Percentiles rank a stretch among this genome's conserved stretches.
Conservation (phyloP, 2,329 filamentous ascomycete species). For the Thielaviopsis euricoi region DNA sequence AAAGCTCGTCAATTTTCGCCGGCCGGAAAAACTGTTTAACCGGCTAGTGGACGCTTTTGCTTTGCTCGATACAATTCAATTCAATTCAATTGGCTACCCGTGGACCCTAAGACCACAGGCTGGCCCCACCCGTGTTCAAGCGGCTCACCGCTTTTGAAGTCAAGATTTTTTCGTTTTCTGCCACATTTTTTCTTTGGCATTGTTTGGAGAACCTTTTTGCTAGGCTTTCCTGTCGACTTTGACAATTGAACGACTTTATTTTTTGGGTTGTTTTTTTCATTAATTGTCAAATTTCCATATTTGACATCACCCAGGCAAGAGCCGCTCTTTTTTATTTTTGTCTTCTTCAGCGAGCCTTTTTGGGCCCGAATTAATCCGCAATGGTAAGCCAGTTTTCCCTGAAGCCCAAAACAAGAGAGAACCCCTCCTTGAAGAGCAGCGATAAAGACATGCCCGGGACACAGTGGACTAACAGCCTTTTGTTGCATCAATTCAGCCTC, state of each 20-base stretch:
- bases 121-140: constrained; percentile 1
- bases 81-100: background rate
- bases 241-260: too few relatives aligned
- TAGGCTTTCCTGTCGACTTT: background rate
- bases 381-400: constrained; percentile 3
- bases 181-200: constrained; percentile 1
- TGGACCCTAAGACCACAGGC: background rate
- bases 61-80: too few relatives aligned
- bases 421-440: too few relatives aligned
- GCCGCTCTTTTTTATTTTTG: background rate
- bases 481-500: constrained; percentile 36
- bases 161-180: constrained; percentile 12
- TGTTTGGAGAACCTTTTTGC: background rate
- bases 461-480: background rate
- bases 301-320: constrained; percentile 5
- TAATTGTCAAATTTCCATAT: background rate
- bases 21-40: constrained; percentile 9
- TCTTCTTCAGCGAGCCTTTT: background rate
- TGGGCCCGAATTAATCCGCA: background rate
- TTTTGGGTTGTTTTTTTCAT: too few relatives aligned
- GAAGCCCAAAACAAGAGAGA: background rate
- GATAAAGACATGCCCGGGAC: background rate
- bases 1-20: constrained; percentile 2
- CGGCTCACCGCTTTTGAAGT: constrained; percentile 9
- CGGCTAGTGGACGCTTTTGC: too few relatives aligned